Base-by-base conservation (phyloP, 805 yeast species). In the Deakozyma indianensis region DNA sequence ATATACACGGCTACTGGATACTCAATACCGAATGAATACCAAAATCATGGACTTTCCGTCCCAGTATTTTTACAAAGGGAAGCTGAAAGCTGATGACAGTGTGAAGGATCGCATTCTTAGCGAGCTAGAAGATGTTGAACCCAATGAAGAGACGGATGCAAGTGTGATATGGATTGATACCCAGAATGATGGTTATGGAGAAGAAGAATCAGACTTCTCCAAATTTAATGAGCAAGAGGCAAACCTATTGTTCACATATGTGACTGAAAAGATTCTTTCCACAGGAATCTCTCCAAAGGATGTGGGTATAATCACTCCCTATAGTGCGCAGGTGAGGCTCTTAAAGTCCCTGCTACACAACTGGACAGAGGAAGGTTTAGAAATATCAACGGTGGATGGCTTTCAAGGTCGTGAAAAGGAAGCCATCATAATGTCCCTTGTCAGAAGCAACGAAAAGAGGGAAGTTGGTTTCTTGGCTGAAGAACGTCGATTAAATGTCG, bases 401-500 rank as follows among this genome's bases (percentile, higher is more conserved):
- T 92, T 90, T 56, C 98, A 90, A 65, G 98, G 98, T 1, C 68
- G 96, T 50, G 98, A 90, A 57, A 92, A 90, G 60, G 94, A 88
- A 54, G 80, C 78, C 0, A 86, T 90, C 4, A 70, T 90, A 1
- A 64, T 92, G 11, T 73, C 92, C 1, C 61, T 90, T 45, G 96
- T 90, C 2, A 69, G 98, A 51, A 80, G 92, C 35, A 90, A 90
- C 59, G 79, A 73, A 20, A 54, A 63, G 1, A 60, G 70, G 27
- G 83, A 80, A 44, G 80, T 88, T 42, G 97, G 97, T 7, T 92
- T 90, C 56, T 64, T 92, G 45, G 69, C 71, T 22, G 96, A 90
- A 53, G 71, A 74, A 45, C 67, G 92, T 56, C 72, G 98, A 53
- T 67, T 88, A 41, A 90, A 90, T 58, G 98, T 90, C 20, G 96